phyloP scores from a whole-genome alignment of 495 filamentous ascomycete genomes.

The Daldinia loculata region DNA sequence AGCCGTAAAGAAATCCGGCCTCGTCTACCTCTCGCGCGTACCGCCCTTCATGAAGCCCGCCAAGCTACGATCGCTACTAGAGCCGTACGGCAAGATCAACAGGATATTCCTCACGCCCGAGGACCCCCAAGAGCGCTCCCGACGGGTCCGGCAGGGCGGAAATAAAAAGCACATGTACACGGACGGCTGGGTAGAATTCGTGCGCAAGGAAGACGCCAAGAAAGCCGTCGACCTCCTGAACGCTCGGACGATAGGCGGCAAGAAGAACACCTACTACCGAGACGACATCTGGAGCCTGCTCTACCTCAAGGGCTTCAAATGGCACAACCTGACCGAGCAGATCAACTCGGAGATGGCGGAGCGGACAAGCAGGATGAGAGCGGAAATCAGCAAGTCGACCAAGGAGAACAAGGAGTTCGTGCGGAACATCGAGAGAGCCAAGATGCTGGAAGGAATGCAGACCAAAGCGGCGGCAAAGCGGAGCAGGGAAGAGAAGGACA shows the following conservation, averaged over 20 bases:
- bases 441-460: slow-evolving; percentile 75
- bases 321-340: slow-evolving; percentile 73
- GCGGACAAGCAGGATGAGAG: slow-evolving; percentile 77
- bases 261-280: slow-evolving; percentile 87
- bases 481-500: slow-evolving; percentile 43
- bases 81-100: slow-evolving; percentile 79
- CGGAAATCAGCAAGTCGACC: slow-evolving; percentile 79
- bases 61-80: slow-evolving; percentile 79
- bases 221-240: slow-evolving; percentile 86
- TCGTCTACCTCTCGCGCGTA: slow-evolving; percentile 88
- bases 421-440: slow-evolving; percentile 76
- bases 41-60: slow-evolving; percentile 95
- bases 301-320: slow-evolving; percentile 88
- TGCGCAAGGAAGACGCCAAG: slow-evolving; percentile 77
- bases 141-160: slow-evolving; percentile 70
- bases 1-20: slow-evolving; percentile 71
- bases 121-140: slow-evolving; percentile 66
- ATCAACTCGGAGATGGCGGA: slow-evolving; percentile 84
- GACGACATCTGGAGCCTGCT: slow-evolving; percentile 87
- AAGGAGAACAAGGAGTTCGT: slow-evolving; percentile 87
- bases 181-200: slow-evolving; percentile 96
- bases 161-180: slow-evolving; percentile 89
- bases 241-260: slow-evolving; percentile 80
- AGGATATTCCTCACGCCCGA: slow-evolving; percentile 90
- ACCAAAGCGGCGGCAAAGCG: slow-evolving; percentile 68